A percentile compares a stretch with the other conserved stretches of the same genome.
phyloP scores from a whole-genome alignment of 371 early-diverging fungal species.

The Mucor irregularis region DNA sequence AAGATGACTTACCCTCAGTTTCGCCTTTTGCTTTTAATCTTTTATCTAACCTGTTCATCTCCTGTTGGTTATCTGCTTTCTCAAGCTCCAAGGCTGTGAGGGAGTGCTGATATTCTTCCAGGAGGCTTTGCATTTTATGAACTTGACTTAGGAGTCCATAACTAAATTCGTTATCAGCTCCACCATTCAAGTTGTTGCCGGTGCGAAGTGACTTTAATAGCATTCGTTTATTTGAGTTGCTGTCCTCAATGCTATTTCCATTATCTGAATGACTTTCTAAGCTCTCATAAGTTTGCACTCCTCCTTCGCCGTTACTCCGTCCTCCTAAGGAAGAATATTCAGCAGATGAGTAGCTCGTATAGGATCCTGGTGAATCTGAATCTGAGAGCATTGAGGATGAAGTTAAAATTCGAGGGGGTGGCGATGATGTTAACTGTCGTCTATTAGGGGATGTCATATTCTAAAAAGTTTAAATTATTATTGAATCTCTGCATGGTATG shows the following conservation, averaged over 20 bases:
- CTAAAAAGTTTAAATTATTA: neutral
- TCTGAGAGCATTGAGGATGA: no score
- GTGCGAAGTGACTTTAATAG: neutral
- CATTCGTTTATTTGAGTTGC: no score
- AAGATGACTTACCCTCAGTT: slow-evolving; percentile 1
- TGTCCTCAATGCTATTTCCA: no score
- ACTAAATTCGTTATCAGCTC: neutral
- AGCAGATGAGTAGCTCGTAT: slow-evolving; percentile 1
- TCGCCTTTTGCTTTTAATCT: slow-evolving; percentile 8
- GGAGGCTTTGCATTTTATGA: slow-evolving; percentile 7
- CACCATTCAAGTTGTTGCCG: neutral
- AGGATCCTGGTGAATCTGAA: neutral
- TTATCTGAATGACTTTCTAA: neutral
- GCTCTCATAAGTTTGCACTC: no score
- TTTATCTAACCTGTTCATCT: slow-evolving; percentile 1
- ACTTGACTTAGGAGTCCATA: slow-evolving; percentile 1
- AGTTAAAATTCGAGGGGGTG: neutral
- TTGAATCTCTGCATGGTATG: neutral
- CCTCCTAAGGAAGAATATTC: neutral
- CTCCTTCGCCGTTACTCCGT: neutral
- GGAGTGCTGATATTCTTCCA: slow-evolving; percentile 8
- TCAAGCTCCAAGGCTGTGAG: slow-evolving; percentile 11
- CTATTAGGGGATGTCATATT: neutral
- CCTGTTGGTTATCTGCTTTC: slow-evolving; percentile 19
- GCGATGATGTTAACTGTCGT: neutral